Percentiles rank a stretch among this genome's conserved stretches.
phyloP scores from a whole-genome alignment of 164 flowering plant species.

The Platanus orientalis region DNA sequence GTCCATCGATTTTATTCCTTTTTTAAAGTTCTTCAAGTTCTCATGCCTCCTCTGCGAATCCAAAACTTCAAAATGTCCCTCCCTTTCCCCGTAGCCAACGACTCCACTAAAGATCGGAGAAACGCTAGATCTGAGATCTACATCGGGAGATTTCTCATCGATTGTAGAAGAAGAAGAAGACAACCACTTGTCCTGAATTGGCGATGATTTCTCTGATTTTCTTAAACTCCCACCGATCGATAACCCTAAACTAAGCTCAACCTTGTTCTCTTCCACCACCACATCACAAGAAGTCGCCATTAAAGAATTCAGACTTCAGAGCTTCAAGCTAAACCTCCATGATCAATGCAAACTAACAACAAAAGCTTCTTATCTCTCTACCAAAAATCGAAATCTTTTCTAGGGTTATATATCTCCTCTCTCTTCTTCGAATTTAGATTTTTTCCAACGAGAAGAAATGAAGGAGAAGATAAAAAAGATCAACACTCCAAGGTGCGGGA shows the following conservation, averaged over 20 bases:
- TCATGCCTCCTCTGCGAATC: slow-evolving; percentile 33
- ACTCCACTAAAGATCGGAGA: background rate
- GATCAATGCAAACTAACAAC: background rate
- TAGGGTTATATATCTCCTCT: too few relatives aligned
- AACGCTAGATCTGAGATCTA: background rate
- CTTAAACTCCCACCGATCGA: slow-evolving; percentile 42
- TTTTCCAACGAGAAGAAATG: background rate
- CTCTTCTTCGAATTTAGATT: background rate
- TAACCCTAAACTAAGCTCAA: slow-evolving; percentile 46
- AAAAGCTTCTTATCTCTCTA: too few relatives aligned
- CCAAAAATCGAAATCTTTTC: too few relatives aligned
- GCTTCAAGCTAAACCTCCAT: background rate
- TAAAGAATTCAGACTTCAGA: background rate
- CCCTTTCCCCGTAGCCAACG: background rate
- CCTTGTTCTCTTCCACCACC: slow-evolving; percentile 25
- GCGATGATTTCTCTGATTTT: slow-evolving; percentile 12
- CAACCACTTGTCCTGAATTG: background rate
- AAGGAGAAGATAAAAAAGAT: background rate
- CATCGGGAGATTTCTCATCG: background rate
- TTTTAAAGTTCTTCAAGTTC: too few relatives aligned
- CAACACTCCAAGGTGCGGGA: slow-evolving; percentile 2
- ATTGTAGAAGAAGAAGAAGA: background rate
- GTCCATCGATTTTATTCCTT: too few relatives aligned
- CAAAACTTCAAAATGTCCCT: background rate
- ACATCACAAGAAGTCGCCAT: background rate